These are phyloP conservation scores for Monosporascus cannonballus DNA, from an alignment of 2,329 filamentous ascomycete genomes.

Conservation along the genomic window DNA sequence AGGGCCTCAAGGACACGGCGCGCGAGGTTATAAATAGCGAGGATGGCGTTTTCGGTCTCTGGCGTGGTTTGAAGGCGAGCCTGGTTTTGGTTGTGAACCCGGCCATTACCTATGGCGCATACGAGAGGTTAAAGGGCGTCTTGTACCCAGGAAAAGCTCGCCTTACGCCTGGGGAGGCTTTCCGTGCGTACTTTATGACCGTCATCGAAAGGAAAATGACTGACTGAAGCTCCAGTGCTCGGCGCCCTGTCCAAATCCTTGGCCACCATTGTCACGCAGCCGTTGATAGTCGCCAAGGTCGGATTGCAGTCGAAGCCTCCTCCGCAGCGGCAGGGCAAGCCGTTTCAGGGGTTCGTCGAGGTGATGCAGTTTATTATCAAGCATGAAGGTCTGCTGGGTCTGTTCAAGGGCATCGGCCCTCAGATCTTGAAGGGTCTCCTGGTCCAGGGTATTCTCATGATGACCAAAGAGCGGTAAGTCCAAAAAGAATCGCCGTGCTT, in stretches of 20 bases:
- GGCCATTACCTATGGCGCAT: slow-evolving; percentile 95
- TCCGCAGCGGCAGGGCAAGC: slow-evolving; percentile 74
- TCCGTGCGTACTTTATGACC: slow-evolving; percentile 56
- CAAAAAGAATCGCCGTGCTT: background rate
- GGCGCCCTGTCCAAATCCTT: slow-evolving; percentile 89
- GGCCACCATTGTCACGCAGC: slow-evolving; percentile 88
- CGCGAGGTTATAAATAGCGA: slow-evolving; percentile 85
- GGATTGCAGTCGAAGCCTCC: slow-evolving; percentile 92
- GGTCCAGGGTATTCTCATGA: slow-evolving; percentile 96
- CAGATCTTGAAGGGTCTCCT: slow-evolving; percentile 89
- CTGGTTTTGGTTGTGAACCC: slow-evolving; percentile 94
- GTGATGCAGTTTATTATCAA: slow-evolving; percentile 93
- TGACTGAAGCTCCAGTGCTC: slow-evolving; percentile 53
- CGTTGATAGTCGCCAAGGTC: slow-evolving; percentile 95
- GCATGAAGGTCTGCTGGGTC: slow-evolving; percentile 73
- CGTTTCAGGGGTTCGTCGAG: slow-evolving; percentile 87
- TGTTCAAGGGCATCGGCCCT: slow-evolving; percentile 95
- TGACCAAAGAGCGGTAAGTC: slow-evolving; percentile 88
- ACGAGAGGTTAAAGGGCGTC: slow-evolving; percentile 75
- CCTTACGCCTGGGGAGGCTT: slow-evolving; percentile 80
- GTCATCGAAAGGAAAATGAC: background rate
- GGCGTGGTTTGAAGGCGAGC: slow-evolving; percentile 93
- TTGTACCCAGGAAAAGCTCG: slow-evolving; percentile 72
- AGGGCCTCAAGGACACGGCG: slow-evolving; percentile 80
- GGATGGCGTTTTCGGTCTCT: slow-evolving; percentile 82